A percentile compares a stretch with the other conserved stretches of the same genome.
Conservation (phyloP, 345 rosid genomes). For the Orychophragmus violaceus region DNA sequence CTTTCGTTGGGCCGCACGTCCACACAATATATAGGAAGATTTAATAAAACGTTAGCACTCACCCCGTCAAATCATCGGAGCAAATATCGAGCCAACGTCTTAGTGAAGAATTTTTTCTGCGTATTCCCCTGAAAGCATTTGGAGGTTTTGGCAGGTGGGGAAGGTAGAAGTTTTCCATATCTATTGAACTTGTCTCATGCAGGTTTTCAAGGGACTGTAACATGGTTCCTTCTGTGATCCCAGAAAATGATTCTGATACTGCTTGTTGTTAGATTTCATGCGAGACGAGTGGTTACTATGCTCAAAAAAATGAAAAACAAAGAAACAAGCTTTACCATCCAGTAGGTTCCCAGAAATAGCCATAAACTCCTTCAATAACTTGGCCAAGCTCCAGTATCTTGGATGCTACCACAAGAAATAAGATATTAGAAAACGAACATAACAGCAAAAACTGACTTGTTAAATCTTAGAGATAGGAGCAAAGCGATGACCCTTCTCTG, state of each 20-base stretch:
- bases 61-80: conserved; percentile 80
- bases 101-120: conserved; percentile 52
- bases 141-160: conserved; percentile 81
- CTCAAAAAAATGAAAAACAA: not conserved
- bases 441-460: not conserved
- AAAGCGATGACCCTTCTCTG: not conserved
- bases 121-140: conserved; percentile 75
- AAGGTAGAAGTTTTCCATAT: conserved; percentile 50
- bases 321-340: conserved; percentile 49
- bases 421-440: conserved; percentile 23
- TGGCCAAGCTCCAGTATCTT: conserved; percentile 63
- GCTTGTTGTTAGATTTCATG: conserved; percentile 18
- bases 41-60: too few relatives aligned
- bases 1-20: not conserved
- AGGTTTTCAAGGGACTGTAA: conserved; percentile 52
- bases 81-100: conserved; percentile 86
- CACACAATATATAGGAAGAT: too few relatives aligned
- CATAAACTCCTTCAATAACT: conserved; percentile 57
- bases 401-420: conserved; percentile 59
- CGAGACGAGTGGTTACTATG: not conserved
- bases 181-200: conserved; percentile 47
- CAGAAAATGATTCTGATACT: conserved; percentile 52
- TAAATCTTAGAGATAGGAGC: not conserved
- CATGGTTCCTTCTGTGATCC: conserved; percentile 44
- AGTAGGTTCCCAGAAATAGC: conserved; percentile 56